A percentile compares a stretch with the other conserved stretches of the same genome.
Evolutionary conservation across 805 yeast species (phyloP).

Genomic region (Starmerella bombicola): DNA sequence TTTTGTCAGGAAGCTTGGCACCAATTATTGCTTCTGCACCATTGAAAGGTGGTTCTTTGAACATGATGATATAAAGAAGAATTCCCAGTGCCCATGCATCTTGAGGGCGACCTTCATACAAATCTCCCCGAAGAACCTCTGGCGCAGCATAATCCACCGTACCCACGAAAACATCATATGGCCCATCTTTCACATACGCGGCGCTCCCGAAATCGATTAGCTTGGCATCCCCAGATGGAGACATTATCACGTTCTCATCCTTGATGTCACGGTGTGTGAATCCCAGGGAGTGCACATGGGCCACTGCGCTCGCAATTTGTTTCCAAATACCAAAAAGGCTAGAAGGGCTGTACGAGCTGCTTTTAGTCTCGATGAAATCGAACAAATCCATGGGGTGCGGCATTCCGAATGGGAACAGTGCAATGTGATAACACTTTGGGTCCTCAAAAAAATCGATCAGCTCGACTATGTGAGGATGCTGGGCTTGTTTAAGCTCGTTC

Average conservation of each 20-base stretch:
- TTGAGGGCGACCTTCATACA: constrained; percentile 86
- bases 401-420: constrained; percentile 78
- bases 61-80: constrained; percentile 72
- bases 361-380: constrained; percentile 59
- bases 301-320: constrained; percentile 67
- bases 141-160: constrained; percentile 97
- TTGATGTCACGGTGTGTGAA: constrained; percentile 90
- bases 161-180: constrained; percentile 95
- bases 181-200: constrained; percentile 79
- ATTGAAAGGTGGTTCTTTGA: constrained; percentile 90
- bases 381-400: constrained; percentile 80
- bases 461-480: constrained; percentile 79
- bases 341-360: neutral
- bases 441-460: constrained; percentile 90
- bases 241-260: constrained; percentile 87
- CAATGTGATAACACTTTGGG: constrained; percentile 75
- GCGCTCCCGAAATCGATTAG: constrained; percentile 94
- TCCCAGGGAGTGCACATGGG: constrained; percentile 68
- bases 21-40: constrained; percentile 93
- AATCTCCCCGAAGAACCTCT: constrained; percentile 77
- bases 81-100: constrained; percentile 97
- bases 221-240: constrained; percentile 60
- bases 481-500: constrained; percentile 54
- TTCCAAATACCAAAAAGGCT: constrained; percentile 13
- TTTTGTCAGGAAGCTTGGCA: constrained; percentile 42